Evolutionary conservation across 768 basidiomycete species (phyloP).

Genomic region (Tricholoma sp.): DNA sequence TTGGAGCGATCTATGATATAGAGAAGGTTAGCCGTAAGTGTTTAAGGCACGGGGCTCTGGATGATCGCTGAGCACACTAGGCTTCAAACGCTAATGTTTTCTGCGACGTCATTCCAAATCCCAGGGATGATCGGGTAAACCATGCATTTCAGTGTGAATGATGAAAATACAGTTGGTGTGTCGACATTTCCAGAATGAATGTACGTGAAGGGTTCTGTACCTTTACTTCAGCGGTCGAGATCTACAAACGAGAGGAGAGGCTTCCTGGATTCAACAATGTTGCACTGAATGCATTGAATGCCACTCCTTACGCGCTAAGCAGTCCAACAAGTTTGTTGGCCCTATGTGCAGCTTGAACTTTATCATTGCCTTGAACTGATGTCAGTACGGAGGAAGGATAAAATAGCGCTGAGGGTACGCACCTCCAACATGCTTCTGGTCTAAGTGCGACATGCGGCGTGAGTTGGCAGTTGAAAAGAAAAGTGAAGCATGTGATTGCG

Average conservation of each 20-base stretch:
- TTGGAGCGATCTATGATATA: too few relatives aligned
- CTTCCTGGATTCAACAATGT: neutral
- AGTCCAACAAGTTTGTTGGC: constrained; percentile 23
- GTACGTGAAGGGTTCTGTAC: too few relatives aligned
- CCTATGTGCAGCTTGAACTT: constrained; percentile 25
- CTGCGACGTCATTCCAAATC: too few relatives aligned
- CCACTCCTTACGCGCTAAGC: constrained; percentile 23
- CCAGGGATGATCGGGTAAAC: too few relatives aligned
- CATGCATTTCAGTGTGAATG: too few relatives aligned
- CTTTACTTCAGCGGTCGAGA: too few relatives aligned
- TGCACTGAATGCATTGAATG: neutral
- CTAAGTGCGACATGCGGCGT: constrained; percentile 20
- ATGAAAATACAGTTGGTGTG: too few relatives aligned
- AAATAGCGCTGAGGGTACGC: constrained; percentile 3
- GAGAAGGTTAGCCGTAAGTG: too few relatives aligned
- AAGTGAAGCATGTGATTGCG: constrained; percentile 17
- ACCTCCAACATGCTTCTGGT: constrained; percentile 54
- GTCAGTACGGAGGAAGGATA: neutral
- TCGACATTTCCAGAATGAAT: too few relatives aligned
- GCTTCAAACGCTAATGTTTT: too few relatives aligned
- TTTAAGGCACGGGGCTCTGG: too few relatives aligned
- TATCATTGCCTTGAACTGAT: constrained; percentile 32
- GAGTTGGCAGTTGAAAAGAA: neutral
- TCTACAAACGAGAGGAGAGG: neutral
- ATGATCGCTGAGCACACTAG: too few relatives aligned